Base-by-base conservation (phyloP, 371 early-diverging fungal species). In the Circinella minor region DNA sequence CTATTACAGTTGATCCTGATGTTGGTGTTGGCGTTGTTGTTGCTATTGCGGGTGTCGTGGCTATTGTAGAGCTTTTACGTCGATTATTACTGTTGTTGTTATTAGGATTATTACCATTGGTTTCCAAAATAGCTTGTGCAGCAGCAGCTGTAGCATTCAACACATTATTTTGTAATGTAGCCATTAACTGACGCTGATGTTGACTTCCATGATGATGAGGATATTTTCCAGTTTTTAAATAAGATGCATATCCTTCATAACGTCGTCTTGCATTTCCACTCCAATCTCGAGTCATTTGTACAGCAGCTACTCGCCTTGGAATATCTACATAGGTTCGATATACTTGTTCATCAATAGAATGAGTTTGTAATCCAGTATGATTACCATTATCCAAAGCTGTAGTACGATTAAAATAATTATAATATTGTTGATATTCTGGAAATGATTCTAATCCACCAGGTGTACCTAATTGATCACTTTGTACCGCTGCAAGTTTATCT, bases 391-490 rank as follows among this genome's bases (percentile, higher is more conserved):
- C 81, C 27, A 78, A 46, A 18, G 65, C 68, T 54, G 78, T 27
- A 0, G 27, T 83, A n/a, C 80, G 82, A 62, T 83, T 71, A 11
- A 86, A 68, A 54, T 82, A 86, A 47, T 72, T 81, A 47, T 77
- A 69, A 48, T 87, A 87, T 37, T 77, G 76, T 36, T 83, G 82
- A 47, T 81, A 87, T 63, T 87, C 88, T 13, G 84, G 61, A 81
- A 78, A 61, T 57, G 76, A 14, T 74, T 72, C 15, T 72, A 17
- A 49, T 66, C 75, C 7, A 55, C 68, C 69, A 47, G 18, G 55
- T 73, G 13, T 10, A 27, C 17, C 34, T 47, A 60, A 36, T 38
- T 46, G 57, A 67, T 80, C 75, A 38, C 72, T 71, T n/a, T 75
- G 71, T 14, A 74, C 67, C 14, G 73, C 77, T 34, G 80, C 74